Percentiles rank a stretch among this genome's conserved stretches.
These are phyloP conservation scores for Colletotrichum tropicale DNA, from an alignment of 2,329 filamentous ascomycete genomes.

Conservation along the genomic window DNA sequence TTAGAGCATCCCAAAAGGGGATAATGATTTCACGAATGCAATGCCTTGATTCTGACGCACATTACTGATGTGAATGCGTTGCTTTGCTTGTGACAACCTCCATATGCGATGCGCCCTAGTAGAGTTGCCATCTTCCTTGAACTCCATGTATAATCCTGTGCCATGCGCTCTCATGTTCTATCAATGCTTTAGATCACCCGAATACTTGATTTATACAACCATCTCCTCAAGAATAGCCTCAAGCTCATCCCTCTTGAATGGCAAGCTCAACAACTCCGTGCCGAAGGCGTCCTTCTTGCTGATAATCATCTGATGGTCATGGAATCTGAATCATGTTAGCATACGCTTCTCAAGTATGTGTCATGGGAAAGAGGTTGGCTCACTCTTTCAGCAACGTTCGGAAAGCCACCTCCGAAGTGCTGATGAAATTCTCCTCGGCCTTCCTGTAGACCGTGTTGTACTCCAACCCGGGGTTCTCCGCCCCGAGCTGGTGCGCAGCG, in stretches of 20 bases:
- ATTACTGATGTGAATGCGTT: neutral
- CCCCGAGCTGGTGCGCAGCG: constrained; percentile 30
- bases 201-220: constrained; percentile 37
- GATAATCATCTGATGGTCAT: constrained; percentile 97
- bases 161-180: neutral
- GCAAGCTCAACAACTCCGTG: constrained; percentile 83
- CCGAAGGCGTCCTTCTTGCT: constrained; percentile 85
- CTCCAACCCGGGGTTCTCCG: constrained; percentile 75
- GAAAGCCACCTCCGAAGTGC: constrained; percentile 95
- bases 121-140: neutral
- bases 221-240: constrained; percentile 86
- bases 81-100: neutral
- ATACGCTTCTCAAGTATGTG: neutral
- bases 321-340: constrained; percentile 62
- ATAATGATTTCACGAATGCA: constrained; percentile 13
- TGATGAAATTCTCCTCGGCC: constrained; percentile 95
- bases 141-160: neutral
- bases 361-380: constrained; percentile 30
- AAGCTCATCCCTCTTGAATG: constrained; percentile 86
- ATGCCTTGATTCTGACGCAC: neutral
- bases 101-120: neutral
- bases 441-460: constrained; percentile 94
- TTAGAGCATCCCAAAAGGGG: neutral
- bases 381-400: constrained; percentile 91
- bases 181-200: neutral